phyloP scores from a whole-genome alignment of 73 alveolate species.

The Breviolum minutum region DNA sequence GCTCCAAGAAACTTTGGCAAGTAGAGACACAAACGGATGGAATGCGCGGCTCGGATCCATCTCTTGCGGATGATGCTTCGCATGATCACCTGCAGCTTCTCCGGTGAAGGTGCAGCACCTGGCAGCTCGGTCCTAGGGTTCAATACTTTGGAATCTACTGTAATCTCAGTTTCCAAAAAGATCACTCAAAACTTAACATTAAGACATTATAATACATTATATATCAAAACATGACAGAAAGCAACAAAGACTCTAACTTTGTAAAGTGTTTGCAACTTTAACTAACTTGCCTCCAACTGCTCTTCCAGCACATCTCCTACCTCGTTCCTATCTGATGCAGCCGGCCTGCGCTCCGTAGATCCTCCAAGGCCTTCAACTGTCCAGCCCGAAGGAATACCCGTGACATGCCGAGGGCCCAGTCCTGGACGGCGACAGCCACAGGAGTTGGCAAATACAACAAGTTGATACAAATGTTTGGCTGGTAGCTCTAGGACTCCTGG shows the following conservation, averaged over 20 bases:
- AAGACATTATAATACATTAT: too few species aligned
- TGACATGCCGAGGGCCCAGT: constrained; percentile 86
- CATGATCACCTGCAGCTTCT: constrained; percentile 48
- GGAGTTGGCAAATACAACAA: too few species aligned
- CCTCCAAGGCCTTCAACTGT: constrained; percentile 70
- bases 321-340: neutral
- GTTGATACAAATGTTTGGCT: too few species aligned
- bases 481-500: too few species aligned
- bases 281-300: too few species aligned
- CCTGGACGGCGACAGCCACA: constrained; percentile 7
- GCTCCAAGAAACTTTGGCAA: constrained; percentile 38
- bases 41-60: constrained; percentile 80
- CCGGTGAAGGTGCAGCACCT: constrained; percentile 82
- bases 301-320: too few species aligned
- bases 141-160: neutral
- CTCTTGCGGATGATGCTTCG: constrained; percentile 68
- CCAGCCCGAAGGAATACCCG: constrained; percentile 83
- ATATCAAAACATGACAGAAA: too few species aligned
- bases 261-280: too few species aligned
- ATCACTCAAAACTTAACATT: too few species aligned
- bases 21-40: constrained; percentile 65
- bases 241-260: too few species aligned
- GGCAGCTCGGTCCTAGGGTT: neutral
- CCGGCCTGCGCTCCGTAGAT: constrained; percentile 70
- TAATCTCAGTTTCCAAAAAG: neutral